These are phyloP conservation scores for Cyclostephanos invisitatus DNA, from an alignment of 108 stramenopile genomes.

Conservation along the genomic window DNA sequence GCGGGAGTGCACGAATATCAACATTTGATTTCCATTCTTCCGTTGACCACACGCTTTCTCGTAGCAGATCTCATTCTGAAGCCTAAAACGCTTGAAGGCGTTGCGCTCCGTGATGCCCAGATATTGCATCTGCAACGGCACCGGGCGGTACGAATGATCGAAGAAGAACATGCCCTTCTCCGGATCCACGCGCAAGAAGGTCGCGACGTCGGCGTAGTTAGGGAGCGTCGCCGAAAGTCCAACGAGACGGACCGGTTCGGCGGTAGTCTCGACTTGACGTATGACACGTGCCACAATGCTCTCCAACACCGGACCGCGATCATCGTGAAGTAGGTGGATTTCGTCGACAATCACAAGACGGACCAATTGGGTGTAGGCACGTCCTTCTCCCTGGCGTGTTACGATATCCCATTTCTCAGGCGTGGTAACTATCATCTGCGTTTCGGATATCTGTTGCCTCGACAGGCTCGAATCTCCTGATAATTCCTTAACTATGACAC, in stretches of 20 bases:
- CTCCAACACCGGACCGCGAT: constrained; percentile 98
- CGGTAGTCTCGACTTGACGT: constrained; percentile 94
- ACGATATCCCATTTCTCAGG: constrained; percentile 99
- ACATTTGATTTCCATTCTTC: constrained; percentile 91
- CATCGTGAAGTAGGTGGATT: constrained; percentile 98
- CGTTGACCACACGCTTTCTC: constrained; percentile 92
- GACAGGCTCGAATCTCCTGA: constrained; percentile 98
- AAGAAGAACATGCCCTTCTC: constrained; percentile 98
- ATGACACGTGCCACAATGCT: constrained; percentile 95
- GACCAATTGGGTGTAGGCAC: constrained; percentile 97
- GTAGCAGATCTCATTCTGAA: constrained; percentile 99
- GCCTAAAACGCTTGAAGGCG: constrained; percentile 95
- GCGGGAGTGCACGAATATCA: constrained; percentile 98
- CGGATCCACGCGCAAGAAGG: constrained; percentile 96
- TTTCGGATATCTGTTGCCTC: constrained; percentile 95
- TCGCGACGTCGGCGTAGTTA: constrained; percentile 99
- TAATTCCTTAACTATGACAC: constrained; percentile 93
- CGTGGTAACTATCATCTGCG: constrained; percentile 98
- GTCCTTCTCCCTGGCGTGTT: constrained; percentile 98
- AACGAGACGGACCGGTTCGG: constrained; percentile 94
- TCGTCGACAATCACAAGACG: constrained; percentile 98
- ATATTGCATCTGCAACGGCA: constrained; percentile 99
- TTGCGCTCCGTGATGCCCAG: constrained; percentile 98
- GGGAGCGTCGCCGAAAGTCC: constrained; percentile 98
- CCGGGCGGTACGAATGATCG: constrained; percentile 98